Evolutionary conservation across 225 moss, liverwort and hornwort genomes (phyloP), one percentile per base, ranked within the genome.

Genomic region (Pseudisothecium myosuroides): DNA sequence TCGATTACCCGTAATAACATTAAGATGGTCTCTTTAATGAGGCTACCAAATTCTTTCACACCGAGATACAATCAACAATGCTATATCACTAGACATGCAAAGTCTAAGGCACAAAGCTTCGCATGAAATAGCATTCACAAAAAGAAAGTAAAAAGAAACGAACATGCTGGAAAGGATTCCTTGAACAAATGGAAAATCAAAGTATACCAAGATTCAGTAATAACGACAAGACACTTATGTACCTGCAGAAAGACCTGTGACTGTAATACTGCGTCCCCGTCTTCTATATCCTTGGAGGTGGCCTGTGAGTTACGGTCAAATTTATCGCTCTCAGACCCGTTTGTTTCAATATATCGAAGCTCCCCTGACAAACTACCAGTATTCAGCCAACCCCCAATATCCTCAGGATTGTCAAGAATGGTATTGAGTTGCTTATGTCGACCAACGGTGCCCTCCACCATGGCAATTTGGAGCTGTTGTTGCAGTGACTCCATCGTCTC

Each of bases 211-310:
- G 62, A 86, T 82, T 63, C 82, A 90, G 71, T 61, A 85, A 76
- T 58, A 76, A 83, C 68, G 63, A 78, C 64, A 88, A 72, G 49
- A 82, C 34, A 58, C 26, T 50, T 50, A 65, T 91, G 90, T 80
- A 97, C 98, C 98, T 97, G 97, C 92, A 96, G 90, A 88, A 94
- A 91, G 62, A 97, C 68, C 93, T 96, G 97, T 69, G 96, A 92
- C 67, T 95, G 98, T 83, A 96, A 86, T 47, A 85, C 81, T 56
- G 91, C 78, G 75, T 94, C 91, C 50, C 94, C 94, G 31, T 94
- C 95, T 84, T 95, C 95, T 18, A 95, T 89, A 89, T 95, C 97
- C 92, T 94, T 95, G 76, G 97, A 98, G 88, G 95, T 95, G 76
- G 94, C 82, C 86, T 94, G 94, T 56, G 97, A 97, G 59, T 94